Evolutionary conservation across 805 yeast species (phyloP).

Genomic region (Scheffersomyces spartinae): DNA sequence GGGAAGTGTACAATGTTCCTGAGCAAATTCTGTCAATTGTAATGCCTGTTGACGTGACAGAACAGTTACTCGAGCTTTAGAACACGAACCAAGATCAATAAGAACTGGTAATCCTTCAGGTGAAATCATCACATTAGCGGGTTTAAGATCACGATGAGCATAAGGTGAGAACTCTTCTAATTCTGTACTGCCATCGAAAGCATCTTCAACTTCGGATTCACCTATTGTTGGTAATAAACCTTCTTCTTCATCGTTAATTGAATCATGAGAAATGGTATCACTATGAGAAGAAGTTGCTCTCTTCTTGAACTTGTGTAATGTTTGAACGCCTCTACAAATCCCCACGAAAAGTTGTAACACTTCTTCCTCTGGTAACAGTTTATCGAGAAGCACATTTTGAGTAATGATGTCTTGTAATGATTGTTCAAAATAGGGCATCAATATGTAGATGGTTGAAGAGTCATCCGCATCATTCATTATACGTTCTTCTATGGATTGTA

Average conservation of each 20-base stretch:
- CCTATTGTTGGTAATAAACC: constrained; percentile 6
- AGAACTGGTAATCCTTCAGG: constrained; percentile 67
- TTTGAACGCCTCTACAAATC: constrained; percentile 60
- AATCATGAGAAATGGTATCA: constrained; percentile 1
- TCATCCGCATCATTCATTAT: constrained; percentile 71
- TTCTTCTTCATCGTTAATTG: constrained; percentile 6
- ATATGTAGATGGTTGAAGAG: constrained; percentile 61
- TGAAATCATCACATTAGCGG: constrained; percentile 77
- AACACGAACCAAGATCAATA: constrained; percentile 76
- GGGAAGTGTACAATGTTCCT: constrained; percentile 76
- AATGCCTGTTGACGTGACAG: constrained; percentile 59
- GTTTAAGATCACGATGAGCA: constrained; percentile 83
- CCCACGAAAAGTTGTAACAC: constrained; percentile 55
- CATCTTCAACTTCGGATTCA: too few species aligned
- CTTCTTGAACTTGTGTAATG: constrained; percentile 55
- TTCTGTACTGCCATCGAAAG: constrained; percentile 27
- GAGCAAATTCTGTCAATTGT: constrained; percentile 68
- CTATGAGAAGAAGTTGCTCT: constrained; percentile 4
- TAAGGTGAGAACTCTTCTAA: constrained; percentile 50
- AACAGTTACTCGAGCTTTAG: constrained; percentile 45
- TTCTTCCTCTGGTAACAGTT: constrained; percentile 48
- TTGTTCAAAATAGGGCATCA: constrained; percentile 64
- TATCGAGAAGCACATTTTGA: constrained; percentile 43
- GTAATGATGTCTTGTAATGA: constrained; percentile 78
- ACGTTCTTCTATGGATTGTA: constrained; percentile 59